Evolutionary conservation across 331 rosid genomes (phyloP), one percentile per base, ranked within the genome.

Genomic region (Telfairia occidentalis): DNA sequence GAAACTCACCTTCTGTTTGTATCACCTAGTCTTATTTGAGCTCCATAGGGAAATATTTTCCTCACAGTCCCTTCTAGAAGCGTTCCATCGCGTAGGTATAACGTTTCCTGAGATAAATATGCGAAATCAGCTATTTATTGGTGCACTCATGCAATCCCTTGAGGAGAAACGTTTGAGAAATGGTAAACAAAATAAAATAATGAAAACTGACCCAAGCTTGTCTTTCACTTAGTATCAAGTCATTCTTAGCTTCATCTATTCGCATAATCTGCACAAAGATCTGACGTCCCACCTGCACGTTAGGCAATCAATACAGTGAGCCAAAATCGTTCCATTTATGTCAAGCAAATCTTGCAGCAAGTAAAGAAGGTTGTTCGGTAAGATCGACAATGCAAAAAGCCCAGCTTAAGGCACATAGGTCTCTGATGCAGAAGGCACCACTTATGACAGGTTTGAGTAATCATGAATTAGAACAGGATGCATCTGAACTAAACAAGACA

Each of bases 201-300:
- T 49, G 53, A 77, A 77, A 85, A 85, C 96, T 81, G 43, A 92
- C 98, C 98, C 97, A 92, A 37, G 98, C 92, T 78, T 79, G 84
- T 81, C 79, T 90, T 81, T 90, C 91, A 70, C 98, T 89, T 73
- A 90, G 86, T 76, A 92, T 78, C 65, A 92, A 78, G 80, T 80
- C 87, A 78, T 92, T 90, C 76, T 82, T 92, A 70, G 76, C 61
- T 87, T 92, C 97, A 57, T 89, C 90, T 54, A 89, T 72, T 65
- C 85, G 91, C 72, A 87, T 83, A 76, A 92, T 81, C 83, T 66
- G 85, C 77, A 90, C 98, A 74, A 71, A 35, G 72, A 89, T 77
- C 48, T 50, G 71, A 29, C 85, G 75, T 21, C 98, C 98, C 80
- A 89, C 98, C 98, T 92, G 76, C 70, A 81, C 60, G 74, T 15